Base-by-base conservation (phyloP, 257 asterid genomes). In the Perilla frutescens region DNA sequence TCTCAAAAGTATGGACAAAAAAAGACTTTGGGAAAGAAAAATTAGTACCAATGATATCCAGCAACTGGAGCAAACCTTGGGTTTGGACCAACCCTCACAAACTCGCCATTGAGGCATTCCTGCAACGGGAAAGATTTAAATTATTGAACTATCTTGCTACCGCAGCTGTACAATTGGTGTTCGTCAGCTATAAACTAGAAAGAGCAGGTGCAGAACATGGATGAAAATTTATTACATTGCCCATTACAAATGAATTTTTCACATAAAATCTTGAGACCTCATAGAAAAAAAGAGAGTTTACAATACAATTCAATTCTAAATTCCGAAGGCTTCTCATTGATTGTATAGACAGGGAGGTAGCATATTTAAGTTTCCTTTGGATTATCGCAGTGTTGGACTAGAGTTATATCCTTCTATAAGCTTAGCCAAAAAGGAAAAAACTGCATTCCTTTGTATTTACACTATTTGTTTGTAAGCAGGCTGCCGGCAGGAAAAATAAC, bases 81-180 rank as follows among this genome's bases (percentile, higher is more conserved):
- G 81, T 94, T 94, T 8, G 98, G 96, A 53, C 98, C 99, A 71
- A 94, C 93, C 82, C 98, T 83, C 74, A 91, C 98, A 85, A 94
- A 94, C 83, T 91, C 98, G 62, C 99, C 99, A 81, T 89, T 85
- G 68, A 95, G 92, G 84, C 98, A 92, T 71, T 90, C 96, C 99
- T 94, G 89, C 77, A 77, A 66, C 15, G 48, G 29, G 70, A 70
- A 10, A 57, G 8, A 8, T 37, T 55, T 36, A 36, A 4, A 12
- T 53, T 11, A 47, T 75, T 61, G 40, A 68, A 66, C 76, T 53
- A 67, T 12, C 54, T 73, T 14, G 4, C 4, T n/a, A n/a, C 29
- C 34, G 20, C 54, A 73, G 71, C 71, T 73, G 51, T 48, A 41
- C 26, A n/a, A 47, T 11, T 53, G 47, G 36, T 57, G 59, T 47